A percentile compares a stretch with the other conserved stretches of the same genome.
Conservation (phyloP, 331 rosid species). For the Quercus tomentella region DNA sequence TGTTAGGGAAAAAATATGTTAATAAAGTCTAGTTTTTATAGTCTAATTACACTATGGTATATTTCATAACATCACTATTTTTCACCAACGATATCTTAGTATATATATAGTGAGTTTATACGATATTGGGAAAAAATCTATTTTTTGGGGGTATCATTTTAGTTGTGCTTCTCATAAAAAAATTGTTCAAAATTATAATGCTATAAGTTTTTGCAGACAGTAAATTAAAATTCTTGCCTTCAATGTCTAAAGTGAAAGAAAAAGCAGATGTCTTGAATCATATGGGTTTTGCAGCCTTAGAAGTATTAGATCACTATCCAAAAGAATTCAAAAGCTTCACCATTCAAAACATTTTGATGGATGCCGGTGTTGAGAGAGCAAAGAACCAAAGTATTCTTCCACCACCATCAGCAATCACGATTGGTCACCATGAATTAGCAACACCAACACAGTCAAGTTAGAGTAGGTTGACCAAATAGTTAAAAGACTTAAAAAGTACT, state of each 20-base stretch:
- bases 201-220: not conserved
- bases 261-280: not conserved
- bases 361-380: not conserved
- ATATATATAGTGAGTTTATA: not conserved
- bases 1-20: too few relatives aligned
- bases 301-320: not conserved
- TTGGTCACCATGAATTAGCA: too few relatives aligned
- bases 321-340: not conserved
- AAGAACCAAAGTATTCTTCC: not conserved
- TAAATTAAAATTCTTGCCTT: not conserved
- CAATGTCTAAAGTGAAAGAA: not conserved
- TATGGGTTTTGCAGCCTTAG: not conserved
- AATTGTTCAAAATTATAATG: too few relatives aligned
- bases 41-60: too few relatives aligned
- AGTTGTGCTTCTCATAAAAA: too few relatives aligned
- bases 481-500: too few relatives aligned
- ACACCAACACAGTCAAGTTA: too few relatives aligned
- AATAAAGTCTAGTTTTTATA: too few relatives aligned
- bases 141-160: too few relatives aligned
- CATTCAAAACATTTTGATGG: not conserved
- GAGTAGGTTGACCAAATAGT: not conserved
- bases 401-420: not conserved
- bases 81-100: too few relatives aligned
- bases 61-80: too few relatives aligned
- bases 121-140: not conserved